These are phyloP conservation scores for Extremus antarcticus DNA, from an alignment of 495 filamentous ascomycete species.

Conservation along the genomic window DNA sequence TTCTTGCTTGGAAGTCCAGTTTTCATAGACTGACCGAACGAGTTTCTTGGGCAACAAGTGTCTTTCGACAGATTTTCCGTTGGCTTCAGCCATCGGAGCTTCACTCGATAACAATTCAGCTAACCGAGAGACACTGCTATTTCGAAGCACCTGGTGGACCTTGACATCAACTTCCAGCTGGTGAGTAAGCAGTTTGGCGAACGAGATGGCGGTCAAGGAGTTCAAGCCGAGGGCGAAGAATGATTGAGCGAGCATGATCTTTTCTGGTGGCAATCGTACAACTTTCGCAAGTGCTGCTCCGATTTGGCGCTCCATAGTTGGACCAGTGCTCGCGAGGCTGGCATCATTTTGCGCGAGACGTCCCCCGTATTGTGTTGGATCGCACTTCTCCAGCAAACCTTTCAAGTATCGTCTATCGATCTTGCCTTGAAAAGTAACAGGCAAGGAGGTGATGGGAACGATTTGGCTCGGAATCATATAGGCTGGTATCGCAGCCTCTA, in stretches of 20 bases:
- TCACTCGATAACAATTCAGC: slow-evolving; percentile 27
- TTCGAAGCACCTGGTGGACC: slow-evolving; percentile 53
- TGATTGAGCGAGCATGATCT: slow-evolving; percentile 39
- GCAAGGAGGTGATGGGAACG: slow-evolving; percentile 53
- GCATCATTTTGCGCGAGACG: not conserved
- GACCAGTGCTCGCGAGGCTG: not conserved
- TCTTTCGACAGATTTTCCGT: not conserved
- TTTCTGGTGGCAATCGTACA: slow-evolving; percentile 32
- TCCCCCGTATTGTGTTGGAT: not conserved
- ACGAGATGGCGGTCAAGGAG: slow-evolving; percentile 65
- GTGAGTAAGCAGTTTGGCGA: slow-evolving; percentile 43
- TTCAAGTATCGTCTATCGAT: slow-evolving; percentile 37
- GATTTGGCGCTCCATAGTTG: slow-evolving; percentile 30
- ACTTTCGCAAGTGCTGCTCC: slow-evolving; percentile 42
- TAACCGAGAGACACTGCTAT: slow-evolving; percentile 48
- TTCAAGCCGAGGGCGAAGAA: slow-evolving; percentile 63
- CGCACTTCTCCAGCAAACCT: not conserved
- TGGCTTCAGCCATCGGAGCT: too few relatives aligned
- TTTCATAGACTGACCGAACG: slow-evolving; percentile 23
- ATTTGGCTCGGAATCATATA: slow-evolving; percentile 63
- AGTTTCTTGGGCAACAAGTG: slow-evolving; percentile 32
- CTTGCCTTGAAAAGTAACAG: slow-evolving; percentile 54
- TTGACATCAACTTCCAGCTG: slow-evolving; percentile 36
- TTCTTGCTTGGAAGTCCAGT: slow-evolving; percentile 28
- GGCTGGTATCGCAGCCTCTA: slow-evolving; percentile 39